A percentile compares a stretch with the other conserved stretches of the same genome.
phyloP scores from a whole-genome alignment of 2,329 filamentous ascomycete species.

The Cordyceps cateniannulata region DNA sequence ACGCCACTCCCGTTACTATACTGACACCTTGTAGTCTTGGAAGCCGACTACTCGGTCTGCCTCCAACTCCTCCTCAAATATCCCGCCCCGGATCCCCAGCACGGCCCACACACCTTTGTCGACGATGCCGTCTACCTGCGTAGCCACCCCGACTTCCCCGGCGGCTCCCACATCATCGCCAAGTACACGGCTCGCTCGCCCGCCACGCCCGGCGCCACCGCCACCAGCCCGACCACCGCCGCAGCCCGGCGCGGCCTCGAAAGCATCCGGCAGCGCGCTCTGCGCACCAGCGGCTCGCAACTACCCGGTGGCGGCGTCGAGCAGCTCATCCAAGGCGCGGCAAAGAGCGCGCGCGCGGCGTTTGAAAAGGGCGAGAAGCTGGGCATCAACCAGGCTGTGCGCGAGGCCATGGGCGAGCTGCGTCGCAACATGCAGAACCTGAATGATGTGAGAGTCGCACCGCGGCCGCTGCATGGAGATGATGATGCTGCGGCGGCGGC shows the following conservation, averaged over 20 bases:
- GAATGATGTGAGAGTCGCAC: slow-evolving; percentile 42
- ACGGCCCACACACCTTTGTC: slow-evolving; percentile 72
- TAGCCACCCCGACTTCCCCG: slow-evolving; percentile 54
- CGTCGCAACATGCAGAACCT: slow-evolving; percentile 66
- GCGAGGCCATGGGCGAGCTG: slow-evolving; percentile 76
- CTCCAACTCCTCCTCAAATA: slow-evolving; percentile 81
- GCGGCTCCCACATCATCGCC: slow-evolving; percentile 58
- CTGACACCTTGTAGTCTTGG: slow-evolving; percentile 54
- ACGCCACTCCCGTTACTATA: neutral
- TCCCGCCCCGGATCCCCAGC: slow-evolving; percentile 54
- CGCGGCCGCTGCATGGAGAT: neutral
- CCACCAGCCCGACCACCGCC: slow-evolving; percentile 28
- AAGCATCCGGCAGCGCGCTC: slow-evolving; percentile 34
- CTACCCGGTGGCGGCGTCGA: slow-evolving; percentile 38
- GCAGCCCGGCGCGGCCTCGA: slow-evolving; percentile 19
- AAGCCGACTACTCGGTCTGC: slow-evolving; percentile 81
- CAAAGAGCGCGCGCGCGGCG: slow-evolving; percentile 68
- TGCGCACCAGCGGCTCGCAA: slow-evolving; percentile 35
- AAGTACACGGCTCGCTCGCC: slow-evolving; percentile 62
- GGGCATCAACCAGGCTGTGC: slow-evolving; percentile 72
- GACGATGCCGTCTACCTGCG: slow-evolving; percentile 75
- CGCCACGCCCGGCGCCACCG: slow-evolving; percentile 21
- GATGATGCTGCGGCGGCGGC: slow-evolving; percentile 21
- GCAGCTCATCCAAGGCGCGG: slow-evolving; percentile 66
- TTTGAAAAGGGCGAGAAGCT: slow-evolving; percentile 68